A percentile compares a stretch with the other conserved stretches of the same genome.
Conservation (phyloP, 768 basidiomycete species). For the Phaffia tasmanica region DNA sequence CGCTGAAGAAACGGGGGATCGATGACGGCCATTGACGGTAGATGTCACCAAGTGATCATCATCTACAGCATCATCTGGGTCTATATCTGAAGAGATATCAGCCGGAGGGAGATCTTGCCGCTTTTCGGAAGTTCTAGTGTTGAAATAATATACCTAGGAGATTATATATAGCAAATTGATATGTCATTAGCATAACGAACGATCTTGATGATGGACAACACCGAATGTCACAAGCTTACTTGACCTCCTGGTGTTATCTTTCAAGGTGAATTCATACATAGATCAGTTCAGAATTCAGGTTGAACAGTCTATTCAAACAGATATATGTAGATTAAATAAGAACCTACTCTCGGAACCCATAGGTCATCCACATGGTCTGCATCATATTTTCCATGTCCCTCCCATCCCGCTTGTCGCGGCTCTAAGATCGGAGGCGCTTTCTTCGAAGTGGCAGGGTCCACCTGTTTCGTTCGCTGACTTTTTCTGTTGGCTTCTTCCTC, state of each 20-base stretch:
- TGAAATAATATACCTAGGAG: constrained; percentile 84
- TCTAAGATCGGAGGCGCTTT: not conserved
- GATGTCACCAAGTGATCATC: constrained; percentile 28
- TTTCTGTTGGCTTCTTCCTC: constrained; percentile 34
- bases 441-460: not conserved
- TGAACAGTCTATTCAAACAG: not conserved
- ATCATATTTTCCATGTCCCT: constrained; percentile 3
- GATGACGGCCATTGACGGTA: not conserved
- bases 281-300: not conserved
- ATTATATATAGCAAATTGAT: not conserved
- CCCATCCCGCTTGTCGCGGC: constrained; percentile 13
- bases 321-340: not conserved
- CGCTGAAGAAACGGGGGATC: not conserved
- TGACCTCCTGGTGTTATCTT: constrained; percentile 1
- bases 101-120: constrained; percentile 63
- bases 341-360: constrained; percentile 58
- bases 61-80: constrained; percentile 2
- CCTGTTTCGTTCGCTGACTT: not conserved
- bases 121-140: constrained; percentile 50
- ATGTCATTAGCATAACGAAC: not conserved
- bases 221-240: no score
- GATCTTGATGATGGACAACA: not conserved
- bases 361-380: constrained; percentile 28
- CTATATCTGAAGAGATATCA: constrained; percentile 40
- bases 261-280: constrained; percentile 3